Evolutionary conservation across 768 basidiomycete genomes (phyloP).

Genomic region (Auricularia sp.): DNA sequence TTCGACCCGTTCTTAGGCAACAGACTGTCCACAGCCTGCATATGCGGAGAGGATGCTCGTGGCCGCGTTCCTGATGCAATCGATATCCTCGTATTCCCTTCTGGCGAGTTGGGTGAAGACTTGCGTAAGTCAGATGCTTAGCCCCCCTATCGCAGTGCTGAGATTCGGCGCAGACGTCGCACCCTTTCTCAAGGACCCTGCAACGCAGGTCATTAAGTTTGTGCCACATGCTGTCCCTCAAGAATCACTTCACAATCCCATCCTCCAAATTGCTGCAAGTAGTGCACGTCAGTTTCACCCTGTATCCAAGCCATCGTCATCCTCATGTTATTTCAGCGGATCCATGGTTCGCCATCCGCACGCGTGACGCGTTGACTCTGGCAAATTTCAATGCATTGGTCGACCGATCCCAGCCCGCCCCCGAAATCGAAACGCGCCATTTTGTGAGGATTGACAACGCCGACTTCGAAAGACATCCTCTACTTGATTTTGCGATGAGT

Average conservation of each 20-base stretch:
- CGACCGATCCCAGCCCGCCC: neutral
- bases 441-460: neutral
- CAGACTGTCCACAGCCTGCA: conserved; percentile 32
- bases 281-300: neutral
- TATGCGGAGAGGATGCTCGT: conserved; percentile 14
- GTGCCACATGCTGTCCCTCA: conserved; percentile 32
- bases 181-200: conserved; percentile 19
- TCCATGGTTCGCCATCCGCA: neutral
- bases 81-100: conserved; percentile 45
- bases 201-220: conserved; percentile 21
- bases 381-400: neutral
- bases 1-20: conserved; percentile 56
- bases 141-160: neutral
- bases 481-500: neutral
- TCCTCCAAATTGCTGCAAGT: conserved; percentile 40
- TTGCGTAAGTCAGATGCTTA: conserved; percentile 31
- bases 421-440: neutral
- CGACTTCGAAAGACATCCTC: neutral
- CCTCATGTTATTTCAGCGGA: neutral
- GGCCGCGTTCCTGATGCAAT: conserved; percentile 17
- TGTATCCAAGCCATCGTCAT: neutral
- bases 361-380: neutral
- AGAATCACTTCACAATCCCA: conserved; percentile 52
- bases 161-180: conserved; percentile 37
- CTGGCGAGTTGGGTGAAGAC: conserved; percentile 46